Conservation (phyloP, 306 rosid species). For the Carpinus viminea region DNA sequence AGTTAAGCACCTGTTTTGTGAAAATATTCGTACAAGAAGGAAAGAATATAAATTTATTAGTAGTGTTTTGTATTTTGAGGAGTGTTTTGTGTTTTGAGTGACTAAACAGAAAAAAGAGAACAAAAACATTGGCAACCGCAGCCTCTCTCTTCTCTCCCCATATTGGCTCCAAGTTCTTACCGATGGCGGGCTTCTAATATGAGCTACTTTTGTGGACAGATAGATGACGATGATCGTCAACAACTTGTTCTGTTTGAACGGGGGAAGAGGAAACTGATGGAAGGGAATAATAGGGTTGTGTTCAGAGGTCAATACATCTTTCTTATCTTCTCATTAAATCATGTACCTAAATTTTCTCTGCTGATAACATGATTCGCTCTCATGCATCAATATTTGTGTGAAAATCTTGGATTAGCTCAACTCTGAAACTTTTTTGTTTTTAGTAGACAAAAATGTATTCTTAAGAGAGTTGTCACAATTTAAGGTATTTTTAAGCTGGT, state of each 20-base stretch:
- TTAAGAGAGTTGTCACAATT: not conserved
- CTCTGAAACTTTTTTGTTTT: no score
- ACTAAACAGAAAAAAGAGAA: no score
- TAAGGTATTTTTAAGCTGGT: not conserved
- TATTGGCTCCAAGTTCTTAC: conserved; percentile 19
- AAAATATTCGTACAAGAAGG: no score
- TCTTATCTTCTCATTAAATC: not conserved
- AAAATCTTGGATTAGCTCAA: no score
- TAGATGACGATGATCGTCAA: conserved; percentile 55
- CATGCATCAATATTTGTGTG: not conserved
- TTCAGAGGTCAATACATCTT: conserved; percentile 61
- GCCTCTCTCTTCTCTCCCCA: conserved; percentile 10
- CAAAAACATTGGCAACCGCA: no score
- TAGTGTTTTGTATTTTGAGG: no score
- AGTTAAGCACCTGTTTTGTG: no score
- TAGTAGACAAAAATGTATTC: no score
- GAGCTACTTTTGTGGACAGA: conserved; percentile 52
- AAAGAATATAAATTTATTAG: no score
- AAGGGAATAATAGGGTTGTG: conserved; percentile 61
- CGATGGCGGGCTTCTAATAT: conserved; percentile 26
- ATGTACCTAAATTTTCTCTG: conserved; percentile 3
- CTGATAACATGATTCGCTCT: conserved; percentile 6
- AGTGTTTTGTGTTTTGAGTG: no score
- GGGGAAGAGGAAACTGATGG: conserved; percentile 89
- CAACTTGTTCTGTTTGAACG: conserved; percentile 67